Conservation (phyloP, 257 asterid genomes). For the Paulownia fortunei region DNA sequence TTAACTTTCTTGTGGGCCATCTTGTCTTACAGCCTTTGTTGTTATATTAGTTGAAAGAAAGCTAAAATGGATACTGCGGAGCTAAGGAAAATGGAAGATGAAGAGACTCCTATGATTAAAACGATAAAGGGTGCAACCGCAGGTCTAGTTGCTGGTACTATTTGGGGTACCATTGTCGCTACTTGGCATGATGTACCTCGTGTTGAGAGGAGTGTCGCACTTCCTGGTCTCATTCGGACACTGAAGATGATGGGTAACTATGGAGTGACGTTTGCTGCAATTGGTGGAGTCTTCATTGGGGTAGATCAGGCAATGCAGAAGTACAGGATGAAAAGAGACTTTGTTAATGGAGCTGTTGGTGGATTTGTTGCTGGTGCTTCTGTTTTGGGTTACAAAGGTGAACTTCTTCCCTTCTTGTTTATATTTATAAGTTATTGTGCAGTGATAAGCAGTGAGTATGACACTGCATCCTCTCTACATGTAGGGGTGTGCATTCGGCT, state of each 20-base stretch:
- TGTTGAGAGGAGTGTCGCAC: slow-evolving; percentile 89
- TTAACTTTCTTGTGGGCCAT: background rate
- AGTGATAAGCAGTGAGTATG: background rate
- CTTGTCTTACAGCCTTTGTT: slow-evolving; percentile 11
- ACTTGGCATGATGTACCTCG: slow-evolving; percentile 97
- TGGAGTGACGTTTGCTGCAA: slow-evolving; percentile 88
- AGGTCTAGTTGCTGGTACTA: slow-evolving; percentile 79
- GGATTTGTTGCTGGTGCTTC: slow-evolving; percentile 94
- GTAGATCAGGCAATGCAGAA: slow-evolving; percentile 74
- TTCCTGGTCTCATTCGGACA: slow-evolving; percentile 88
- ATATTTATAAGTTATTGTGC: background rate
- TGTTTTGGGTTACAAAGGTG: slow-evolving; percentile 84
- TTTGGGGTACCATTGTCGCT: slow-evolving; percentile 88
- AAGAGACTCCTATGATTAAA: slow-evolving; percentile 60
- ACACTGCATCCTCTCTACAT: background rate
- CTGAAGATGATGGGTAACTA: slow-evolving; percentile 88
- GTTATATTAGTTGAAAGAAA: slow-evolving; percentile 16
- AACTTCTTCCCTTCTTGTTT: slow-evolving; percentile 12
- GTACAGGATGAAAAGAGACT: too few species aligned
- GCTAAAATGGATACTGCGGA: slow-evolving; percentile 70
- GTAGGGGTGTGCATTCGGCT: too few species aligned
- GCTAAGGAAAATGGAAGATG: slow-evolving; percentile 79
- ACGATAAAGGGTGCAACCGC: slow-evolving; percentile 75
- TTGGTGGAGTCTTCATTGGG: slow-evolving; percentile 89
- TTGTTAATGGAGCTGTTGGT: slow-evolving; percentile 89